Evolutionary conservation across 345 rosid species (phyloP).

Genomic region (Camelina neglecta): DNA sequence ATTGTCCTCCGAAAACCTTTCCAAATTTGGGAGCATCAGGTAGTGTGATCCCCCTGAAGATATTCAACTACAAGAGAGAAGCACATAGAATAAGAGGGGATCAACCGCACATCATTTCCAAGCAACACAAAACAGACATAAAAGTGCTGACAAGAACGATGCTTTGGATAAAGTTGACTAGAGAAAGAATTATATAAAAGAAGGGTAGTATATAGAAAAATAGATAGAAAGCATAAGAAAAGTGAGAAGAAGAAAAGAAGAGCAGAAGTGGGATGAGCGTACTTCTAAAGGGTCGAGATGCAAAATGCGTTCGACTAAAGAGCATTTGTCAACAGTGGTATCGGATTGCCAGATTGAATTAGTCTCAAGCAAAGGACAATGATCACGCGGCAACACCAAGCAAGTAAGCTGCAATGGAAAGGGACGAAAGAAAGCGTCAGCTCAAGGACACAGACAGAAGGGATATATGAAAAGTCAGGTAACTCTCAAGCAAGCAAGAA

Average conservation of each 20-base stretch:
- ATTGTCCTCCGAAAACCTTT: conserved; percentile 96
- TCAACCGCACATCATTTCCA: background rate
- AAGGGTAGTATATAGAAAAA: background rate
- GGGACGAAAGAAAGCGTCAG: conserved; percentile 16
- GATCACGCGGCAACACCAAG: conserved; percentile 70
- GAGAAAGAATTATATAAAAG: background rate
- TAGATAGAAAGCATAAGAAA: conserved; percentile 13
- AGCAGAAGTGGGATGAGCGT: conserved; percentile 30
- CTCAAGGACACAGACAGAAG: background rate
- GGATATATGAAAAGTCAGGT: background rate
- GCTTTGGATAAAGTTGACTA: conserved; percentile 1
- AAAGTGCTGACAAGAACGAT: conserved; percentile 4
- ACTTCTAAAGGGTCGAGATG: conserved; percentile 93
- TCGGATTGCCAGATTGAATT: conserved; percentile 93
- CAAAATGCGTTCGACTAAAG: conserved; percentile 80
- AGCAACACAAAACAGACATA: background rate
- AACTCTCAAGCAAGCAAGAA: background rate
- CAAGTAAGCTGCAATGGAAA: conserved; percentile 68
- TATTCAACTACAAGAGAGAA: conserved; percentile 65
- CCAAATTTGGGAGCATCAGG: conserved; percentile 92
- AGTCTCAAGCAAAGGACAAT: conserved; percentile 65
- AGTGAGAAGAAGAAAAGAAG: background rate
- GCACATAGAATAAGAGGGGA: conserved; percentile 9
- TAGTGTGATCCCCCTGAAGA: conserved; percentile 84
- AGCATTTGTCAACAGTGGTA: conserved; percentile 55